phyloP scores from a whole-genome alignment of 164 flowering plant species.

The Aristolochia californica region DNA sequence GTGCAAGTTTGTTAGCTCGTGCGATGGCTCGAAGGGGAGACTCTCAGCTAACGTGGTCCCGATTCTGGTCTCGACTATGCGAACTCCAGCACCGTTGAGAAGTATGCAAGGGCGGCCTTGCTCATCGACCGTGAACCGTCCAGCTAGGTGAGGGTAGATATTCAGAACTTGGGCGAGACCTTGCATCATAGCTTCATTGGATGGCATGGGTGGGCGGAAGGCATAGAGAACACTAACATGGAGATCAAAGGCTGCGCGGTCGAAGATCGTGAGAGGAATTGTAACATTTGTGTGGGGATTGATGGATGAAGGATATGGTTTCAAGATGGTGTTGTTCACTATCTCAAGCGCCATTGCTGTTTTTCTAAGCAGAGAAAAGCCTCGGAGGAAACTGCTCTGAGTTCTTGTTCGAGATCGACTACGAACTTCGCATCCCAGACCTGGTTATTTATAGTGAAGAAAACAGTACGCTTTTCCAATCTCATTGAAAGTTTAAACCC shows the following conservation, averaged over 20 bases:
- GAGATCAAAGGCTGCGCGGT: conserved; percentile 9
- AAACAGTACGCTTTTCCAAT: neutral
- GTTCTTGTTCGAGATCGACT: too few species aligned
- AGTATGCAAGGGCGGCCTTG: conserved; percentile 1
- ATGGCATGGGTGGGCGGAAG: conserved; percentile 7
- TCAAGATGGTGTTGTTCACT: conserved; percentile 3
- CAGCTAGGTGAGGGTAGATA: conserved; percentile 9
- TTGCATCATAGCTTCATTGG: conserved; percentile 1
- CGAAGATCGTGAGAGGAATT: conserved; percentile 10
- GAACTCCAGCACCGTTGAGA: conserved; percentile 9
- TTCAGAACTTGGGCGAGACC: conserved; percentile 7
- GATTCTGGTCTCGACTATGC: conserved; percentile 7
- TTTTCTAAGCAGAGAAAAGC: too few species aligned
- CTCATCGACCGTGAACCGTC: conserved; percentile 3
- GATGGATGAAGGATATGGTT: neutral
- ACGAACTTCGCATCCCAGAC: too few species aligned
- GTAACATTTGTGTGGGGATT: neutral
- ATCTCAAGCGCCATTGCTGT: conserved; percentile 6
- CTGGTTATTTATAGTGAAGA: neutral
- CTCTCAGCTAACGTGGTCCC: conserved; percentile 1
- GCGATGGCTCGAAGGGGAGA: conserved; percentile 9
- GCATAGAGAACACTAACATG: conserved; percentile 6
- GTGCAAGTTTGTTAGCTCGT: conserved; percentile 5
- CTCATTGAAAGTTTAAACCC: too few species aligned
- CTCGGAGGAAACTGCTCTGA: too few species aligned